phyloP scores from a whole-genome alignment of 2,329 filamentous ascomycete genomes.

The Botrytis aclada region DNA sequence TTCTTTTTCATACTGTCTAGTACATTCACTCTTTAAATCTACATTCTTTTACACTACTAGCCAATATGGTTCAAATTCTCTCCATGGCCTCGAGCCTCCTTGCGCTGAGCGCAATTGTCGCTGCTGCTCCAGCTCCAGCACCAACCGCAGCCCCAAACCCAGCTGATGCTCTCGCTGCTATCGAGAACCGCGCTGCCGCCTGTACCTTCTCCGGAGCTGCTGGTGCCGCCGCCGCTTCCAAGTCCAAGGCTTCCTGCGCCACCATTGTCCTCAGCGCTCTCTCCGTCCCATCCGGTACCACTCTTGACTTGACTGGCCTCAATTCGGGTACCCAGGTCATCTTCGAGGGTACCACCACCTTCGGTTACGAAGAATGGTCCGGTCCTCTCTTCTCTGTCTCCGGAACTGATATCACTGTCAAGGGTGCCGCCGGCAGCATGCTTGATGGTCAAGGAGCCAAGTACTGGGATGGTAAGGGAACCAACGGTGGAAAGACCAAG shows the following conservation, averaged over 20 bases:
- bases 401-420: constrained; percentile 29
- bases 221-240: constrained; percentile 46
- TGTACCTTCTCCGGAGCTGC: constrained; percentile 56
- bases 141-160: constrained; percentile 33
- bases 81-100: constrained; percentile 27
- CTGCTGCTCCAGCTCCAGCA: constrained; percentile 25
- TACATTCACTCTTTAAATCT: constrained; percentile 6
- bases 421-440: constrained; percentile 34
- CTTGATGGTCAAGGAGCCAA: constrained; percentile 49
- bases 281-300: constrained; percentile 55
- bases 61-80: constrained; percentile 31
- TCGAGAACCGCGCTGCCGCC: constrained; percentile 33
- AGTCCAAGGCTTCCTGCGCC: constrained; percentile 51
- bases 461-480: constrained; percentile 59
- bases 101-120: constrained; percentile 23
- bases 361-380: constrained; percentile 62
- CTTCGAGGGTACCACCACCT: constrained; percentile 65
- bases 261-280: constrained; percentile 53
- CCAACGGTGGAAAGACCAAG: constrained; percentile 58
- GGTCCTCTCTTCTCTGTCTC: constrained; percentile 56
- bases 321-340: constrained; percentile 51
- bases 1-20: constrained; percentile 7
- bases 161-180: not conserved
- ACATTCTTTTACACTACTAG: constrained; percentile 15
- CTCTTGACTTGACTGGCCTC: constrained; percentile 56